Base-by-base conservation (phyloP, 345 rosid species). In the Populus ilicifolia region DNA sequence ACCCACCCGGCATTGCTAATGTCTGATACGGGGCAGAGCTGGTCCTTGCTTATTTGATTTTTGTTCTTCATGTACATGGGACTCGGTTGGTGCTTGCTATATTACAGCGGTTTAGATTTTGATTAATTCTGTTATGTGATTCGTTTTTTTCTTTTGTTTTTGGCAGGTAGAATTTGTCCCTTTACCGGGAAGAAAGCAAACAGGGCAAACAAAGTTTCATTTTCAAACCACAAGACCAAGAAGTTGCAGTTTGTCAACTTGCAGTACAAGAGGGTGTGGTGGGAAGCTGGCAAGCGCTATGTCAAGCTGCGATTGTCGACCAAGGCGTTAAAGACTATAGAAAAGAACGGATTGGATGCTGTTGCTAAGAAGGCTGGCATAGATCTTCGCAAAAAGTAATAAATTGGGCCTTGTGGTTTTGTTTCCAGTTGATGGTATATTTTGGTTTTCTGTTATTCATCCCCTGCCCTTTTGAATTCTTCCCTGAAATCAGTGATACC, bases 351-450 rank as follows among this genome's bases (percentile, higher is more conserved):
- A 52, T 87, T 93, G 50, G 98, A 93, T 75, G 98, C 98, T 59
- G 98, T 96, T 76, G 97, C 99, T 80, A 93, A 93, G 88, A 96
- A 96, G 85, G 97, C 98, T 0, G 97, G 97, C 70, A 89, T 96
- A 8, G 96, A 96, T 86, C 94, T 96, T 79, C 75, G 92, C 61
- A 96, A 92, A 87, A 73, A 80, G 83, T 88, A 75, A 83, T 35
- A 12, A 27, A 2, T 17, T 61, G 12, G 68, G 68, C 56, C 35
- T n/a, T 35, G 4, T 12, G 3, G 8, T 65, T 65, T 16, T 44
- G 64, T 41, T 68, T 43, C 56, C 68, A 9, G 30, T 18, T 21
- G 11, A 2, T 76, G 41, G 64, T 16, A 63, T 18, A 29, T 71
- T 59, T 20, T 11, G 20, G 25, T 76, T 27, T 33, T 65, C 17